Percentiles rank a stretch among this genome's conserved stretches.
These are phyloP conservation scores for Oryza officinalis DNA, from an alignment of 176 grass and related monocot genomes.

Conservation along the genomic window DNA sequence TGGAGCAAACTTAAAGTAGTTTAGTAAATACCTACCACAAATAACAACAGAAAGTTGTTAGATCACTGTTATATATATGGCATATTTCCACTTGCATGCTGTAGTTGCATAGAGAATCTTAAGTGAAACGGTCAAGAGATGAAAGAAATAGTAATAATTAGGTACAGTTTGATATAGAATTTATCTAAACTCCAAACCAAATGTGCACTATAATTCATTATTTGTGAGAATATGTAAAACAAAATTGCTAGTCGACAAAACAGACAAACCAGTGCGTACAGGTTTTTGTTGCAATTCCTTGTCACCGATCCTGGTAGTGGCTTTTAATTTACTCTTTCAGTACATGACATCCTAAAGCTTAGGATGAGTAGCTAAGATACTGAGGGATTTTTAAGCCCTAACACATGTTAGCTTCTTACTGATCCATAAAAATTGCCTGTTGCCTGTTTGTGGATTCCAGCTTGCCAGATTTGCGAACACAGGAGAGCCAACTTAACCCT, in stretches of 20 bases:
- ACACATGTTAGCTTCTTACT: neutral
- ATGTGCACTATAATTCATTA: neutral
- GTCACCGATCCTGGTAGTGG: neutral
- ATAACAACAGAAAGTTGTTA: slow-evolving; percentile 22
- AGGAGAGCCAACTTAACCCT: neutral
- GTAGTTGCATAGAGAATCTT: neutral
- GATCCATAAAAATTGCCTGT: neutral
- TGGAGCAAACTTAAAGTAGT: slow-evolving; percentile 79
- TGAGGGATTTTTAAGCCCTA: neutral
- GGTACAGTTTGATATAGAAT: neutral
- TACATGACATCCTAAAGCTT: neutral
- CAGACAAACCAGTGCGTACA: neutral
- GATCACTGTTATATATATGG: slow-evolving; percentile 2
- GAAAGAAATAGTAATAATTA: slow-evolving; percentile 15
- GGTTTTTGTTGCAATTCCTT: neutral
- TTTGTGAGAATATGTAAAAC: neutral
- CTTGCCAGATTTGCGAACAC: neutral
- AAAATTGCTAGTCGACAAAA: slow-evolving; percentile 1
- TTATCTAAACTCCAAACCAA: slow-evolving; percentile 14
- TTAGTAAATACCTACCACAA: slow-evolving; percentile 59
- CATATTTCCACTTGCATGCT: neutral
- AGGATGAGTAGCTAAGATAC: neutral
- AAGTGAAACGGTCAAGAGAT: neutral
- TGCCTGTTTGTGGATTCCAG: neutral
- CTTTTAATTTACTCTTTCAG: neutral